A percentile compares a stretch with the other conserved stretches of the same genome.
These are phyloP conservation scores for Nemophila menziesii DNA, from an alignment of 257 asterid genomes.

Conservation along the genomic window DNA sequence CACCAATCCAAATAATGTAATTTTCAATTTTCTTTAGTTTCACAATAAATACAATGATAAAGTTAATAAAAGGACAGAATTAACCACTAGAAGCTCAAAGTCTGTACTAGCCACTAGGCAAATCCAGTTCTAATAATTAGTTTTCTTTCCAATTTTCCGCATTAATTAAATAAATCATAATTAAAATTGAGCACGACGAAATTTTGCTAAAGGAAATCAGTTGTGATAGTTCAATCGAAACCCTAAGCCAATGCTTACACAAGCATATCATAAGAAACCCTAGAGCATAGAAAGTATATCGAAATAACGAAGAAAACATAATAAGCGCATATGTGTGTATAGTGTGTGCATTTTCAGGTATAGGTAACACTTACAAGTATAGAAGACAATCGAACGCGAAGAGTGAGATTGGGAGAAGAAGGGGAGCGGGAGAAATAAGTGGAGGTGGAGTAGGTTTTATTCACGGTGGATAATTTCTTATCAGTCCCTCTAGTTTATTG, in stretches of 20 bases:
- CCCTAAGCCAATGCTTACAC: not conserved
- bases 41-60: not conserved
- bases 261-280: not conserved
- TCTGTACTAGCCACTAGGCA: not conserved
- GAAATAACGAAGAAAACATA: too few relatives aligned
- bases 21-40: not conserved
- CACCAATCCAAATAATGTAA: too few relatives aligned
- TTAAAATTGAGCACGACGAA: too few relatives aligned
- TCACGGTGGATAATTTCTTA: not conserved
- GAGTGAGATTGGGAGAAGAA: not conserved
- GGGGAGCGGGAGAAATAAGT: not conserved
- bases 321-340: not conserved
- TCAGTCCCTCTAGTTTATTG: not conserved
- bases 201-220: too few relatives aligned
- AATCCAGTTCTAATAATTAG: too few relatives aligned
- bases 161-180: too few relatives aligned
- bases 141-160: not conserved
- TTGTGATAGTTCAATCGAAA: not conserved
- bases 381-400: not conserved
- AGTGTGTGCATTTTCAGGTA: too few relatives aligned
- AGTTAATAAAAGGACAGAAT: too few relatives aligned
- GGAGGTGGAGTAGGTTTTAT: not conserved
- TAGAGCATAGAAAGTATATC: not conserved
- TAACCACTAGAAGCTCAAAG: not conserved
- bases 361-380: not conserved